Evolutionary conservation across 2,329 filamentous ascomycete genomes (phyloP), one percentile per base, ranked within the genome.

Genomic region (Microthyrium microscopicum): DNA sequence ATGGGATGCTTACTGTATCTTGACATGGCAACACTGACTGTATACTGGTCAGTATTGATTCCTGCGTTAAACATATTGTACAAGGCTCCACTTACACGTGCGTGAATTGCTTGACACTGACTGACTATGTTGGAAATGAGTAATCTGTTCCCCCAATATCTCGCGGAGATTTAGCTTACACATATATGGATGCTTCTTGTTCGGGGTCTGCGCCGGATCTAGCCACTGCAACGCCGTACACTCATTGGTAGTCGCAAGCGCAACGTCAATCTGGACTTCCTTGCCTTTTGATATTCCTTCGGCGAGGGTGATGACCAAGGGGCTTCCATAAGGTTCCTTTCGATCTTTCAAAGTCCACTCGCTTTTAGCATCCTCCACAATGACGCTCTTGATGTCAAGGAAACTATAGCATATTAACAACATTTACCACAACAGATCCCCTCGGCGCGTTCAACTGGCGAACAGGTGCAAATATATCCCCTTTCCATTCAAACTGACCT

Each of bases 141-240:
- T 8, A 7, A n/a, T 9, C 7, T 9, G 24, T 7, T 20, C 11
- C 20, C 4, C 4, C 15, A 12, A 15, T 2, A 15, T 2, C 22
- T 25, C 6, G 28, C 20, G 20, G 13, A 12, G 3, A 24, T 6
- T 11, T 20, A 26, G 24, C 57, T 44, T 52, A 63, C 60, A 95
- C 75, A 95, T 87, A 57, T 94, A 95, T 1, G 87, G 87, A 44
- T 91, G 79, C 56, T 84, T 89, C 62, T 84, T 85, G 68, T 92
- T 94, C 38, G 81, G 83, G 1, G 89, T 95, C 60, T 95, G 89
- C 20, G 77, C 78, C 2, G 84, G 83, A 1, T 80, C 85, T 55
- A 98, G 68, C 87, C 89, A 98, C 57, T 95, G 87, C 40, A 98
- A 64, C 7, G 87, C 87, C 8, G 85, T 92, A 56, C 87, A 94